Base-by-base conservation (phyloP, 495 filamentous ascomycete species). In the Penicillium paxilli region DNA sequence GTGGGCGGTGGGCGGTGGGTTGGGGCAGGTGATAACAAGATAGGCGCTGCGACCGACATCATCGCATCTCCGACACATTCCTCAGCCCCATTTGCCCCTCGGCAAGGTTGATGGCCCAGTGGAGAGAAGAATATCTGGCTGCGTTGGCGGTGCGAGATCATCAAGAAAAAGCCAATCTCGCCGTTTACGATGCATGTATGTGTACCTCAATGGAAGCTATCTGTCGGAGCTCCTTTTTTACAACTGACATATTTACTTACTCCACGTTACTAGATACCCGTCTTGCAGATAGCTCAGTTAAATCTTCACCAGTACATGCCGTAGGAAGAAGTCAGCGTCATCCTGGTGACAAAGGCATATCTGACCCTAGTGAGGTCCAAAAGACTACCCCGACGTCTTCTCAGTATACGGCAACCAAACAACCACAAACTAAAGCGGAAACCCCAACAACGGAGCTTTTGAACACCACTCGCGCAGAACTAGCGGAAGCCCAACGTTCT, bases 401-500 rank as follows among this genome's bases (percentile, higher is more conserved):
- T 12, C 42, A 65, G 22, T 37, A 61, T 38, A 32, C 56, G 23
- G 24, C 64, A 16, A 40, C 66, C 46, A 73, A 67, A 20, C 66
- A 65, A 48, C 61, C 63, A 44, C 42, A 55, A 20, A 33, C 21
- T 19, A 62, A 66, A 25, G 53, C 60, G 20, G 64, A 46, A 9
- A 41, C 51, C n/a, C 62, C 58, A 10, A 48, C 61, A 40, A 57
- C 67, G 51, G 75, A 79, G 8, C 56, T 70, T 35, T 59, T 81
- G 6, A 68, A 79, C 16, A 75, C 80, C 32, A 70, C 86, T 1
- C 76, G 83, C 12, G 67, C 82, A 33, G 88, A 93, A 23, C 74
- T 93, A 3, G 77, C 83, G 7, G 87, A 87, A 67, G 87, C 90
- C n/a, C 83, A 92, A 44, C 86, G 88, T 26, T 83, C 85, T 12